Conservation (phyloP, 352 stramenopile genomes). For the Thraustochytrium striatum region DNA sequence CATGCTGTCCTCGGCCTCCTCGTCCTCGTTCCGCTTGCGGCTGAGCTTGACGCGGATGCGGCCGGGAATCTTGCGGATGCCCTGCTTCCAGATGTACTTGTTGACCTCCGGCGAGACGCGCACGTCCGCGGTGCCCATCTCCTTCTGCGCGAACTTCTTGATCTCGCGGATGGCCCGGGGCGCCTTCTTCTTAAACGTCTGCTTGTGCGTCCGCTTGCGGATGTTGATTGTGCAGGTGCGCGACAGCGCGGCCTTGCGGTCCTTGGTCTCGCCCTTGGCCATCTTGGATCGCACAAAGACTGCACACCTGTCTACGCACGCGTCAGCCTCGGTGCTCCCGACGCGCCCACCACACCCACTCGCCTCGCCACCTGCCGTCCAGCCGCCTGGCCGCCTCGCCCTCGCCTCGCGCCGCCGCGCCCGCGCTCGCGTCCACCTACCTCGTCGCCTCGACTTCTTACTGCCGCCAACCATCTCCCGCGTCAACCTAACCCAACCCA, state of each 20-base stretch:
- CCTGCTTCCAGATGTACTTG: conserved; percentile 95
- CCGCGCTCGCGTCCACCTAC: too few species aligned
- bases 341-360: too few species aligned
- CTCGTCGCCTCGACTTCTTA: too few species aligned
- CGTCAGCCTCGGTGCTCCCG: too few species aligned
- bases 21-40: conserved; percentile 97
- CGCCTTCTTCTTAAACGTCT: conserved; percentile 86
- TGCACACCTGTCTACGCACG: too few species aligned
- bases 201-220: conserved; percentile 13
- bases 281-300: too few species aligned
- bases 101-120: conserved; percentile 91
- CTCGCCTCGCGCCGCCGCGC: too few species aligned
- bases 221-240: conserved; percentile 11
- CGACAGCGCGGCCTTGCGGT: background rate
- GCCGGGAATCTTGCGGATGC: conserved; percentile 95
- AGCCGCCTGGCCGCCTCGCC: too few species aligned
- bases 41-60: conserved; percentile 93
- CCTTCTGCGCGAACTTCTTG: conserved; percentile 92
- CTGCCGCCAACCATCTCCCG: too few species aligned
- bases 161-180: conserved; percentile 94
- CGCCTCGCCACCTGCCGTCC: too few species aligned
- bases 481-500: too few species aligned
- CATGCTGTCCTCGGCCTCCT: conserved; percentile 92
- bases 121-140: conserved; percentile 95
- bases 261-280: background rate